phyloP scores from a whole-genome alignment of 441 rosid species.

The Theobroma grandiflorum region DNA sequence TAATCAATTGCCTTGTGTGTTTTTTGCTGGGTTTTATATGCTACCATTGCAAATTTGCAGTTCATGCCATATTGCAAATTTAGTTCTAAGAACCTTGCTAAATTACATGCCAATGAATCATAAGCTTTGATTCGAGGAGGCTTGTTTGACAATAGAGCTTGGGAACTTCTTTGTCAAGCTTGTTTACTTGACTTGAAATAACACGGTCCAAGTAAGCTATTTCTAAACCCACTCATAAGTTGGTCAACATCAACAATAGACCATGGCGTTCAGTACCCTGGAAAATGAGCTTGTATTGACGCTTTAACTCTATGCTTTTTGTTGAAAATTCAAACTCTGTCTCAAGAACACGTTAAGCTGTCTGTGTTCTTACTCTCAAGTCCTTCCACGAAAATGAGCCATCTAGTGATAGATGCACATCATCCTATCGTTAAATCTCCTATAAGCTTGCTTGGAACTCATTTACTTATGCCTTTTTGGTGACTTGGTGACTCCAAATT shows the following conservation, averaged over 20 bases:
- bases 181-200: background rate
- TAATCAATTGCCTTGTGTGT: background rate
- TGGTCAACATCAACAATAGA: background rate
- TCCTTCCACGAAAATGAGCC: background rate
- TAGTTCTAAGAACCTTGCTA: background rate
- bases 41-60: background rate
- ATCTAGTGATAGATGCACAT: background rate
- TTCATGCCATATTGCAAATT: background rate
- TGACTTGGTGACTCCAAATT: background rate
- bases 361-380: background rate
- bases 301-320: background rate
- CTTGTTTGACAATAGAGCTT: slow-evolving; percentile 15
- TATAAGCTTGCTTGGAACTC: background rate
- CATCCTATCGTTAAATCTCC: background rate
- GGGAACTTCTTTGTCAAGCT: background rate
- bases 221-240: slow-evolving; percentile 9
- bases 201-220: background rate
- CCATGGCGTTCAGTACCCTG: background rate
- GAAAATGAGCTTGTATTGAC: background rate
- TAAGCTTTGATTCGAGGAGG: slow-evolving; percentile 6
- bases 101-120: background rate
- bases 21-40: slow-evolving; percentile 1
- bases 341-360: slow-evolving; percentile 2
- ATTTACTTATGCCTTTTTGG: background rate
- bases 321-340: background rate